Evolutionary conservation across 495 filamentous ascomycete genomes (phyloP), one percentile per base, ranked within the genome.

Genomic region (Alectoria sarmentosa): DNA sequence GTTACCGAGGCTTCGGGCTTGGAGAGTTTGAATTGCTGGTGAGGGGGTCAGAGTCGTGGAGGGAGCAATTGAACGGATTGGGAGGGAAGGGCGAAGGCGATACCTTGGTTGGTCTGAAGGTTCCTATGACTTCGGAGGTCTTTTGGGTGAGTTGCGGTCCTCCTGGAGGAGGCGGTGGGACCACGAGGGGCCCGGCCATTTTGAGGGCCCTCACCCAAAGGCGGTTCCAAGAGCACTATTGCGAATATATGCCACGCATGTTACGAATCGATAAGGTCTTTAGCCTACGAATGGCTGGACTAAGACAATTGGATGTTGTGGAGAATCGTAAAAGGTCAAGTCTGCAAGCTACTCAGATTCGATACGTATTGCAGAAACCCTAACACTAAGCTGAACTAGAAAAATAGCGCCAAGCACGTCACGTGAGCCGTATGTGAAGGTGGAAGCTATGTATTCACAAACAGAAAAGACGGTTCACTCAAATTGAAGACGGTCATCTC

Each of bases 51-150:
- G 57, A 32, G 1, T 46, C 38, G n/a, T 28, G 5, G 1, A 5
- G 21, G 37, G 34, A 42, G 7, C 2, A 30, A 14, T n/a, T 30
- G 34, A 7, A n/a, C 8, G 3, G n/a, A 15, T 4, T 39, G 38
- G 46, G 23, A 26, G 4, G 49, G 1, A 8, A 54, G 14, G 14
- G 15, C 5, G 49, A 8, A 9, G 28, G n/a, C 3, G 10, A 49
- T 69, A 83, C 81, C 77, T 80, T 83, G 55, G 72, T 72, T 14
- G 81, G 76, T 46, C 79, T 73, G 67, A 75, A 77, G 26, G 70
- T 75, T 34, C 75, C 75, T 78, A 82, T 71, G 59, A 81, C 63
- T 69, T 84, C 76, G 39, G 80, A 68, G 61, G 79, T 73, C 71
- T 78, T 76, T 68, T 79, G 73, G 60, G 72, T 73, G 41, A 72